Percentiles rank a stretch among this genome's conserved stretches.
These are phyloP conservation scores for Kentomonas sorsogonicus DNA, from an alignment of 208 protist genomes.

Conservation along the genomic window DNA sequence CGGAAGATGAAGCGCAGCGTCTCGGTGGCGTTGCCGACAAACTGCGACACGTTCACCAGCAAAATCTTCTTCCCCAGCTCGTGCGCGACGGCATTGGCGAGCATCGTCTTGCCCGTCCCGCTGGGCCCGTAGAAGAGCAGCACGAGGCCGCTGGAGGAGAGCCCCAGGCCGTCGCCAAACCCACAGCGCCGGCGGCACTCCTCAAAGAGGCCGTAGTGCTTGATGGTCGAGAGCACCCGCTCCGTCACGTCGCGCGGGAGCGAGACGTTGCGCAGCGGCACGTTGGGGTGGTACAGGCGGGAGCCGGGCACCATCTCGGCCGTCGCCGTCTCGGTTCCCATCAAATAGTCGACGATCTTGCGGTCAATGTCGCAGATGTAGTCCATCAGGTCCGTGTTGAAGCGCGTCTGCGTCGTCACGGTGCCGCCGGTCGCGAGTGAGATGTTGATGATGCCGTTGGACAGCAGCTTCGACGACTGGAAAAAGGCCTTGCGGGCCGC, in stretches of 20 bases:
- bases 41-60: constrained; percentile 79
- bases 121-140: constrained; percentile 90
- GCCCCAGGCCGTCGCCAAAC: constrained; percentile 71
- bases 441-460: constrained; percentile 67
- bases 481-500: constrained; percentile 82
- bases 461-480: constrained; percentile 66
- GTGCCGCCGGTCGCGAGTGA: too few species aligned
- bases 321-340: constrained; percentile 85
- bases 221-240: constrained; percentile 76
- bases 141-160: constrained; percentile 58
- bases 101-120: constrained; percentile 93
- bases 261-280: constrained; percentile 79
- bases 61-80: constrained; percentile 84
- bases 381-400: constrained; percentile 91
- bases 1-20: constrained; percentile 89
- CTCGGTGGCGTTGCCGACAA: constrained; percentile 57
- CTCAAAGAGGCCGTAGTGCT: constrained; percentile 87
- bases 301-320: constrained; percentile 88
- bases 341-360: constrained; percentile 90
- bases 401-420: constrained; percentile 48
- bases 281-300: constrained; percentile 68
- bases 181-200: constrained; percentile 66
- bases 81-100: constrained; percentile 89
- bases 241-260: constrained; percentile 73
- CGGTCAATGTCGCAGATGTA: constrained; percentile 89